Base-by-base conservation (phyloP, 2,329 filamentous ascomycete genomes). In the Bipolaris cookei region DNA sequence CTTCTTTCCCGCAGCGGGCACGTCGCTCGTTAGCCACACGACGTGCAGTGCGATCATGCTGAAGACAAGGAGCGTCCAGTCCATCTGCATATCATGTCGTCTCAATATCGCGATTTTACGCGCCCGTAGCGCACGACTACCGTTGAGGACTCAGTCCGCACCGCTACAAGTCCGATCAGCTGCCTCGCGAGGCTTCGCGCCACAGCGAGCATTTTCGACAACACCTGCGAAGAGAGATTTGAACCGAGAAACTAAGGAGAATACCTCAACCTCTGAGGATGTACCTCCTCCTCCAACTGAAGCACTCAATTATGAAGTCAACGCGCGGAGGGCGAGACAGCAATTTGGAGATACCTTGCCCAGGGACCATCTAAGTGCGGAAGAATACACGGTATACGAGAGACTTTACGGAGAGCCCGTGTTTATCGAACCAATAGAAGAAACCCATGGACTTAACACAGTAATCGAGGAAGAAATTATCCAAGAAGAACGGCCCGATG, bases 311-410 rank as follows among this genome's bases (percentile, higher is more conserved):
- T 79, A 86, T 53, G 89, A 91, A 71, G 79, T 81, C 10, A 78
- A 88, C 6, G 91, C 91, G 30, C 86, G 90, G 54, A 82, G 86
- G 64, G 89, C 91, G 34, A 86, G 89, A 67, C 88, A 91, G 62
- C 82, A 86, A 7, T 96, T 92, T 74, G 89, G 92, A 59, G 88
- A 95, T 68, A 88, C 84, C 0, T 77, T 97, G 21, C 93, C 93
- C 0, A 84, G 86, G 30, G 87, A 84, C 32, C 86, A 91, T 66
- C 76, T 97, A 49, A 87, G 82, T 32, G 81, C 83, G 1, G 84
- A 89, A 51, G 92, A 97, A 74, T 88, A 89, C 68, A 80, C 79
- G 45, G 79, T 96, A 0, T 97, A 96, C 75, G 87, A 90, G 70
- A 83, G 92, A 62, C 78, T 96, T 14, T 97, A 95, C 73, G 94